These are phyloP conservation scores for Leucaena leucocephala DNA, from an alignment of 306 rosid genomes.

Conservation along the genomic window DNA sequence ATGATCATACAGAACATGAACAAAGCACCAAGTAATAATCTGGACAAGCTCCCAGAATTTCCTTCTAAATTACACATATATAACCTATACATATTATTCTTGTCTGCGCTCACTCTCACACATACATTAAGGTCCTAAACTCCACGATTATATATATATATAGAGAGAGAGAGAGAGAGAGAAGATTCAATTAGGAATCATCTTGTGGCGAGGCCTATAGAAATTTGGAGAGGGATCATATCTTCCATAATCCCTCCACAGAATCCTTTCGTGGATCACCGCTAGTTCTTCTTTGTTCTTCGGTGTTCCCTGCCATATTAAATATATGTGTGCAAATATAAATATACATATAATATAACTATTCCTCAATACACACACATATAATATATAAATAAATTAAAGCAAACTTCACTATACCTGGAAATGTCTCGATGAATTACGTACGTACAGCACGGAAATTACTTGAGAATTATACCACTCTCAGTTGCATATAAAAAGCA, in stretches of 20 bases:
- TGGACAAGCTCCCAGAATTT: not conserved
- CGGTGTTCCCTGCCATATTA: constrained; percentile 21
- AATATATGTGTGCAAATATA: not conserved
- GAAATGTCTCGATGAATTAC: not conserved
- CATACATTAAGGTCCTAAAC: no score
- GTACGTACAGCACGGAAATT: not conserved
- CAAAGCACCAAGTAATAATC: not conserved
- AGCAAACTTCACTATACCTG: not conserved
- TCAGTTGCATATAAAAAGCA: not conserved
- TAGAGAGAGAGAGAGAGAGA: not conserved
- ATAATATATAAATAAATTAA: no score
- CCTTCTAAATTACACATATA: not conserved
- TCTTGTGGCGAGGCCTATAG: constrained; percentile 76
- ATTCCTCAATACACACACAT: not conserved
- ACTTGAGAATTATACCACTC: not conserved
- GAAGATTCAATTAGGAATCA: constrained; percentile 61
- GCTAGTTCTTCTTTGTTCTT: constrained; percentile 35
- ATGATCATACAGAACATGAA: not conserved
- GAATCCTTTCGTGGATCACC: constrained; percentile 59
- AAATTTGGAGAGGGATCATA: constrained; percentile 74
- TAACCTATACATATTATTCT: no score
- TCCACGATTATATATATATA: no score
- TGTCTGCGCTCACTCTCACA: no score
- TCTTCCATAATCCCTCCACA: constrained; percentile 67
- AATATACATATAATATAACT: not conserved